Conservation (phyloP, 768 basidiomycete species). For the Russula ochroleuca region DNA sequence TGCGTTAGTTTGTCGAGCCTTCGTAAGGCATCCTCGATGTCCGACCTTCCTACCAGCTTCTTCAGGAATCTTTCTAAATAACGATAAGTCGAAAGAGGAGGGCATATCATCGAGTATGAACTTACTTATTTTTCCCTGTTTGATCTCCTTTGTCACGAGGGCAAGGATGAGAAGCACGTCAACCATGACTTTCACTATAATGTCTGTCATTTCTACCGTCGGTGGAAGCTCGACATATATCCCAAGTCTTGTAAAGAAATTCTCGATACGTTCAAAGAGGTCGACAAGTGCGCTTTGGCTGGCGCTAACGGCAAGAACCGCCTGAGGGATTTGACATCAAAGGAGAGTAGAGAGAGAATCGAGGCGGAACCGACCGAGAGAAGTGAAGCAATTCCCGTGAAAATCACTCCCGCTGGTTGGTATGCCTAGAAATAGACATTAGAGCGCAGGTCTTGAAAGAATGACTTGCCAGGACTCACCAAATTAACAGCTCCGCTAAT, state of each 20-base stretch:
- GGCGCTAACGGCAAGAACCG: neutral
- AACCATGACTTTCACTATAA: neutral
- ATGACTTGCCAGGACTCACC: neutral
- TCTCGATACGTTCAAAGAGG: neutral
- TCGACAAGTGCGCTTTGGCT: neutral
- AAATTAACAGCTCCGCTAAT: neutral
- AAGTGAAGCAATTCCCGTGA: neutral
- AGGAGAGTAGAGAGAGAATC: no score
- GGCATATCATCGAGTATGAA: neutral
- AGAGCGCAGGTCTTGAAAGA: neutral
- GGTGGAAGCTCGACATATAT: neutral
- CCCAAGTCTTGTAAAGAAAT: neutral
- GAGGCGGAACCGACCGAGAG: neutral
- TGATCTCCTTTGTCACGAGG: neutral
- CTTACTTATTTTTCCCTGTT: neutral
- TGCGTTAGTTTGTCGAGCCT: neutral
- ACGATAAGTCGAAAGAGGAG: neutral
- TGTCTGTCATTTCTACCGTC: neutral
- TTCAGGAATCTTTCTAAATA: neutral
- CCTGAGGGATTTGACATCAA: neutral
- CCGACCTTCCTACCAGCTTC: neutral
- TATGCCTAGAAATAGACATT: neutral
- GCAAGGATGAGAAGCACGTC: neutral
- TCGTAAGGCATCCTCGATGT: neutral
- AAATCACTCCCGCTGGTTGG: neutral